A percentile compares a stretch with the other conserved stretches of the same genome.
phyloP scores from a whole-genome alignment of 768 basidiomycete genomes.

The Hydnomerulius pinastri region DNA sequence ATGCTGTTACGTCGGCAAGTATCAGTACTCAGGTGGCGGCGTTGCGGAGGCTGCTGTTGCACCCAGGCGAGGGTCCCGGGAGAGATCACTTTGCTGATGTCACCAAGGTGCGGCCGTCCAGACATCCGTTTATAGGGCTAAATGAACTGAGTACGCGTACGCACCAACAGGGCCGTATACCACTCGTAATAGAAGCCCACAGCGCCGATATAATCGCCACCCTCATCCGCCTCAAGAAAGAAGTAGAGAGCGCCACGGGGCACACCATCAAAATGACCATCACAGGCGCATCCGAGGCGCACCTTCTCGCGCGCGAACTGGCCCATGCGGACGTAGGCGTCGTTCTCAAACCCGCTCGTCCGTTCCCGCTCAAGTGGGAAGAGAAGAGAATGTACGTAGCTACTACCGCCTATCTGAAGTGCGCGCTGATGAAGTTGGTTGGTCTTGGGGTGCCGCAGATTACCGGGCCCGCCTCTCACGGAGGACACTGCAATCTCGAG shows the following conservation, averaged over 20 bases:
- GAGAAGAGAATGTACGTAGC: slow-evolving; percentile 28
- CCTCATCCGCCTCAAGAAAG: slow-evolving; percentile 62
- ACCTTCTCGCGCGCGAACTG: slow-evolving; percentile 69
- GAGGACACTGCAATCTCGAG: slow-evolving; percentile 52
- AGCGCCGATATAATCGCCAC: slow-evolving; percentile 81
- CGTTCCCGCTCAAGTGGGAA: slow-evolving; percentile 74
- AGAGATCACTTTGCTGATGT: slow-evolving; percentile 39
- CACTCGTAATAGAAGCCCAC: slow-evolving; percentile 69
- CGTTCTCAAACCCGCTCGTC: slow-evolving; percentile 59
- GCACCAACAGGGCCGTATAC: slow-evolving; percentile 52
- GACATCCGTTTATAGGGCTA: no score
- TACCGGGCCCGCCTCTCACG: slow-evolving; percentile 14
- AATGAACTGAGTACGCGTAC: not conserved
- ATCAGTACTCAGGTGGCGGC: slow-evolving; percentile 76
- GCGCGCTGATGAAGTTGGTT: not conserved
- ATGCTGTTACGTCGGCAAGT: slow-evolving; percentile 41
- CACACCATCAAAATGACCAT: slow-evolving; percentile 54
- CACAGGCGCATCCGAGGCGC: slow-evolving; percentile 62
- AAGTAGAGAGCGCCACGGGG: slow-evolving; percentile 49
- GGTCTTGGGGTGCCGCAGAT: slow-evolving; percentile 11
- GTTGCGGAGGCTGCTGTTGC: slow-evolving; percentile 56
- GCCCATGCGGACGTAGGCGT: slow-evolving; percentile 64
- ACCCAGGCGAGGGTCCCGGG: slow-evolving; percentile 21
- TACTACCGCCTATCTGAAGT: not conserved
- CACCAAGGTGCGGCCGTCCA: no score